Evolutionary conservation across 495 filamentous ascomycete species (phyloP).

Genomic region (Aspergillus heteromorphus): DNA sequence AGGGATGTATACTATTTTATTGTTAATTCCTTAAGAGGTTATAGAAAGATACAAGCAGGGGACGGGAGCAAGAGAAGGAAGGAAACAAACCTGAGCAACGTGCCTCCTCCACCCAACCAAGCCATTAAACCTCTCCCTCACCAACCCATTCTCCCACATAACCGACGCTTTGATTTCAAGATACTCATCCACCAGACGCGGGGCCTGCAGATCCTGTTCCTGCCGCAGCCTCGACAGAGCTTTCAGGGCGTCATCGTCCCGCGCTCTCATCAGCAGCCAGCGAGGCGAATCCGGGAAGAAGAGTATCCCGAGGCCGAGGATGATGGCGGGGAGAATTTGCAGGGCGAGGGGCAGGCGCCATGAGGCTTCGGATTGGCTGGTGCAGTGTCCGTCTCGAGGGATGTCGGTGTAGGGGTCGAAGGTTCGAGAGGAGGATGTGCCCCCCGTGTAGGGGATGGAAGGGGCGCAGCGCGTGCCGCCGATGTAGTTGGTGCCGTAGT

Average conservation of each 20-base stretch:
- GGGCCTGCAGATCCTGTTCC: constrained; percentile 39
- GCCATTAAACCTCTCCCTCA: constrained; percentile 65
- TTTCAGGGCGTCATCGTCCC: constrained; percentile 64
- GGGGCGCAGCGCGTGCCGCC: constrained; percentile 38
- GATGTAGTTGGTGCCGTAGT: constrained; percentile 51
- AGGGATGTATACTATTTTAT: constrained; percentile 55
- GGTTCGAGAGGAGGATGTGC: constrained; percentile 38
- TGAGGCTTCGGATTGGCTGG: constrained; percentile 58
- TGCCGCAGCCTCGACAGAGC: constrained; percentile 64
- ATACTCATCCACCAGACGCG: constrained; percentile 68
- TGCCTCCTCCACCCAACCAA: constrained; percentile 51
- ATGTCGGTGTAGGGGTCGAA: constrained; percentile 44
- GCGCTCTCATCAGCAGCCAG: constrained; percentile 70
- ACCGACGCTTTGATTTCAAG: constrained; percentile 78
- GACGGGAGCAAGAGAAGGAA: neutral
- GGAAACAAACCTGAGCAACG: constrained; percentile 26
- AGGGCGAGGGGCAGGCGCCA: constrained; percentile 65
- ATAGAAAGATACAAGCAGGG: no score
- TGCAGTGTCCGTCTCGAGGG: constrained; percentile 30
- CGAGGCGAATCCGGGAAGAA: constrained; percentile 81
- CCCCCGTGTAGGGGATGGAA: constrained; percentile 60
- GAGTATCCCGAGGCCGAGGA: constrained; percentile 64
- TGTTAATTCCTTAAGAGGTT: no score
- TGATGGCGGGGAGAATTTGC: constrained; percentile 54
- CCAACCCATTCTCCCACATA: constrained; percentile 71